A percentile compares a stretch with the other conserved stretches of the same genome.
These are phyloP conservation scores for Dryadomyces sulphureus DNA, from an alignment of 2,329 filamentous ascomycete species.

Conservation along the genomic window DNA sequence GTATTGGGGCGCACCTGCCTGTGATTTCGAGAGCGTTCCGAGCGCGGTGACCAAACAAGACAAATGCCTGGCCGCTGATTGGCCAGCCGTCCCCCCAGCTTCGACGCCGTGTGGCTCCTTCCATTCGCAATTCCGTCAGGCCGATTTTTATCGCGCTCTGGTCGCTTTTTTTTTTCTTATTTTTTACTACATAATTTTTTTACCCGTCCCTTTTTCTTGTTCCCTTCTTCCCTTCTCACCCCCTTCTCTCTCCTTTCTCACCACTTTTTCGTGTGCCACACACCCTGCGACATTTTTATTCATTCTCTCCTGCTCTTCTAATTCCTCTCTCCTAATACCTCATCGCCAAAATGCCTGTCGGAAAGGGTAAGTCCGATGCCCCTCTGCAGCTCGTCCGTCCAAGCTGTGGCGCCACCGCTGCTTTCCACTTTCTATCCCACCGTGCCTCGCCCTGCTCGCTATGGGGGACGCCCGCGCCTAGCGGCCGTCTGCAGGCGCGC, in stretches of 20 bases:
- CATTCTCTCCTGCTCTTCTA: conserved; percentile 3
- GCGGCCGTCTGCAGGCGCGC: too few species aligned
- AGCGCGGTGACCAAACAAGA: background rate
- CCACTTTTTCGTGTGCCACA: background rate
- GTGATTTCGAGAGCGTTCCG: background rate
- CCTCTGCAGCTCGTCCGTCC: too few species aligned
- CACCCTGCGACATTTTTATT: background rate
- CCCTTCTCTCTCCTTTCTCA: background rate
- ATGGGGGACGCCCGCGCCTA: too few species aligned
- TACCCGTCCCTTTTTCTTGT: conserved; percentile 3
- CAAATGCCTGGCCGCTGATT: conserved; percentile 10
- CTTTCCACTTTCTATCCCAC: too few species aligned
- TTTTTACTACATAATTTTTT: conserved; percentile 1
- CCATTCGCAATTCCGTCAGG: background rate
- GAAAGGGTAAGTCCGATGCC: conserved; percentile 24
- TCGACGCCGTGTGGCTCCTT: background rate
- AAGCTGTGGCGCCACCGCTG: background rate
- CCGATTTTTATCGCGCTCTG: conserved; percentile 2
- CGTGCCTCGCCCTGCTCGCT: too few species aligned
- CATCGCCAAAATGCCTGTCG: conserved; percentile 27
- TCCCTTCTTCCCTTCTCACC: background rate
- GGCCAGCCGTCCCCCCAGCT: conserved; percentile 2
- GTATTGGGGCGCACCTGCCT: background rate
- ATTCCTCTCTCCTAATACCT: conserved; percentile 4
- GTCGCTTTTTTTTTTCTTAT: background rate